Evolutionary conservation across 345 rosid species (phyloP).

Genomic region (Bruguiera parviflora): DNA sequence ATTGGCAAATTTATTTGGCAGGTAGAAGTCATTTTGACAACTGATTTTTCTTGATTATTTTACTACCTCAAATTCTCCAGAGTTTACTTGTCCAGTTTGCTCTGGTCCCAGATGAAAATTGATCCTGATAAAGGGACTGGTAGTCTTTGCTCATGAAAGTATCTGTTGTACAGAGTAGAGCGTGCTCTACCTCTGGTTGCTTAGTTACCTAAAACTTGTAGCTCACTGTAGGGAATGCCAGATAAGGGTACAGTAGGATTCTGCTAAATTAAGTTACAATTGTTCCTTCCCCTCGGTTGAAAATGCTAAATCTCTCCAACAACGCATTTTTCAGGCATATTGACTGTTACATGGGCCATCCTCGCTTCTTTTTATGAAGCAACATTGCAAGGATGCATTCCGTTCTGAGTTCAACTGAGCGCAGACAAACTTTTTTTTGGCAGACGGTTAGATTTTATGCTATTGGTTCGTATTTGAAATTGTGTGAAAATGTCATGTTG

Average conservation of each 20-base stretch:
- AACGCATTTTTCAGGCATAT: background rate
- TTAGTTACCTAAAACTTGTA: constrained; percentile 11
- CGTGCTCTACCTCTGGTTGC: constrained; percentile 12
- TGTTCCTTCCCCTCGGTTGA: constrained; percentile 2
- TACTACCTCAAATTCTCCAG: constrained; percentile 7
- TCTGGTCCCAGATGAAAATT: constrained; percentile 13
- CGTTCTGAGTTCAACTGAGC: too few species aligned
- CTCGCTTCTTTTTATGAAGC: too few species aligned
- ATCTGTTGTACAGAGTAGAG: constrained; percentile 10
- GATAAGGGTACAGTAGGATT: constrained; percentile 8
- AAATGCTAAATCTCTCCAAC: background rate
- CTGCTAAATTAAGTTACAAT: constrained; percentile 5
- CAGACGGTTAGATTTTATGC: too few species aligned
- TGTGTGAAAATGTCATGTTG: too few species aligned
- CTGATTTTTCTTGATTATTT: background rate
- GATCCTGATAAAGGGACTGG: constrained; percentile 15
- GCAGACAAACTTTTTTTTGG: too few species aligned
- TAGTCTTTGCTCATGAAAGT: background rate
- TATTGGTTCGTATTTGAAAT: too few species aligned
- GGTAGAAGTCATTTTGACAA: constrained; percentile 5
- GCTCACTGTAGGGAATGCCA: constrained; percentile 8
- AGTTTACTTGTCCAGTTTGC: too few species aligned
- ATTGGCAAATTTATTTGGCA: constrained; percentile 14
- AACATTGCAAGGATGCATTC: too few species aligned
- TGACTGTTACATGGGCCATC: too few species aligned